phyloP scores from a whole-genome alignment of 768 basidiomycete genomes.

The Tylopilus sp. region DNA sequence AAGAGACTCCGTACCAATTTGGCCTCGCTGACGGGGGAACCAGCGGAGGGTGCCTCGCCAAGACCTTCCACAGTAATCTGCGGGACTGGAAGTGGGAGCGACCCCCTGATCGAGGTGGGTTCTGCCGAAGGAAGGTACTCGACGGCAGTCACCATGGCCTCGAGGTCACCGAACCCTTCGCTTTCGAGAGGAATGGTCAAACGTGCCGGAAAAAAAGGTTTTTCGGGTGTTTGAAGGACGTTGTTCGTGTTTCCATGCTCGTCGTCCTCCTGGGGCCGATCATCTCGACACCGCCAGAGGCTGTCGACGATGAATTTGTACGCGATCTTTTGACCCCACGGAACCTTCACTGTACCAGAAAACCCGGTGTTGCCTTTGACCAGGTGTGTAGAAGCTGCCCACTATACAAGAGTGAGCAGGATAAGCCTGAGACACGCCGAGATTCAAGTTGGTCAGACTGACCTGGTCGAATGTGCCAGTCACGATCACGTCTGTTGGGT shows the following conservation, averaged over 20 bases:
- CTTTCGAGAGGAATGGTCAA: slow-evolving; percentile 15
- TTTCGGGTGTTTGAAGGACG: slow-evolving; percentile 51
- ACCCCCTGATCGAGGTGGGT: slow-evolving; percentile 1
- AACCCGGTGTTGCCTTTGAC: slow-evolving; percentile 54
- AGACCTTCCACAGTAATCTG: slow-evolving; percentile 16
- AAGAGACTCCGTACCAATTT: slow-evolving; percentile 12
- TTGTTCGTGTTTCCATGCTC: slow-evolving; percentile 68
- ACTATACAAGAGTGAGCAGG: slow-evolving; percentile 37
- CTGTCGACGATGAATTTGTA: slow-evolving; percentile 86
- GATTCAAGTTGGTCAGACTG: slow-evolving; percentile 22
- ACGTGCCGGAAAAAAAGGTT: slow-evolving; percentile 27
- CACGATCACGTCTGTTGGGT: slow-evolving; percentile 57
- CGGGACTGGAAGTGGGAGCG: slow-evolving; percentile 15
- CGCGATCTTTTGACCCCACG: slow-evolving; percentile 57
- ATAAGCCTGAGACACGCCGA: not conserved
- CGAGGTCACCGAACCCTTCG: slow-evolving; percentile 12
- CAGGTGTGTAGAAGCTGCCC: slow-evolving; percentile 57
- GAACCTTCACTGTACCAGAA: slow-evolving; percentile 48
- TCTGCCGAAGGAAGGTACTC: slow-evolving; percentile 19
- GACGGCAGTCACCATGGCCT: slow-evolving; percentile 26
- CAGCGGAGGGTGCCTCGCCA: slow-evolving; percentile 23
- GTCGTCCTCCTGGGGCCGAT: slow-evolving; percentile 60
- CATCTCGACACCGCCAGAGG: slow-evolving; percentile 52
- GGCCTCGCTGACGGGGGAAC: slow-evolving; percentile 31
- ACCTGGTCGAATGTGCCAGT: slow-evolving; percentile 82